Percentiles rank a stretch among this genome's conserved stretches.
Evolutionary conservation across 2,329 filamentous ascomycete species (phyloP).

Genomic region (Corynespora cassiicola): DNA sequence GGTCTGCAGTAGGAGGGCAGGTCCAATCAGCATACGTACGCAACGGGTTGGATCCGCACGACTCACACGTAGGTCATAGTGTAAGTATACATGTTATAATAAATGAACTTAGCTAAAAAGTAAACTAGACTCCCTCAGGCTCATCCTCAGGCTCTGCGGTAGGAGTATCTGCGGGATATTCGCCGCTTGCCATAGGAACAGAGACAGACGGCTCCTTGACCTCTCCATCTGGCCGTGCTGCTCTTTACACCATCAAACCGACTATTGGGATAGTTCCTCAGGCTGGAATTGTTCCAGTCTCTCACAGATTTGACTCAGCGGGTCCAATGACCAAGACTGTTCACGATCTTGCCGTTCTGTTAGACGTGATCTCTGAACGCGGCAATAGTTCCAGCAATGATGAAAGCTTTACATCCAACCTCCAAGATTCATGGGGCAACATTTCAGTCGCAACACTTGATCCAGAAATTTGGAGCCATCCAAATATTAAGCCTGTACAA

Average conservation of each 20-base stretch:
- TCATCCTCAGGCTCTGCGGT: slow-evolving; percentile 28
- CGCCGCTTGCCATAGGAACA: slow-evolving; percentile 31
- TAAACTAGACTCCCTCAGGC: slow-evolving; percentile 14
- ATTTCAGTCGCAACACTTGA: neutral
- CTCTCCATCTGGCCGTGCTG: slow-evolving; percentile 29
- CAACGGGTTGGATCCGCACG: too few species aligned
- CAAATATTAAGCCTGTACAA: neutral
- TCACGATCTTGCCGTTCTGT: slow-evolving; percentile 9
- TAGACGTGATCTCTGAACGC: too few species aligned
- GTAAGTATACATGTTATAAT: slow-evolving; percentile 8
- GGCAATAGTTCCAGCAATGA: too few species aligned
- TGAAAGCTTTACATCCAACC: neutral
- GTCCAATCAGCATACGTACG: too few species aligned
- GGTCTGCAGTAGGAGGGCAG: slow-evolving; percentile 35
- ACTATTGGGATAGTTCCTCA: slow-evolving; percentile 9
- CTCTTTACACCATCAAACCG: slow-evolving; percentile 34
- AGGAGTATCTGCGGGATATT: slow-evolving; percentile 35
- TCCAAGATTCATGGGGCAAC: neutral
- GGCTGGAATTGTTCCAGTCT: slow-evolving; percentile 11
- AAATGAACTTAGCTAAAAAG: slow-evolving; percentile 7
- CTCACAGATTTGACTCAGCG: slow-evolving; percentile 9
- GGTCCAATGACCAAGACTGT: slow-evolving; percentile 12
- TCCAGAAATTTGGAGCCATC: neutral
- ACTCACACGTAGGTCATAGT: too few species aligned
- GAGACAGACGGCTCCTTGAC: slow-evolving; percentile 34